These are phyloP conservation scores for Aciculosporium take DNA, from an alignment of 2,329 filamentous ascomycete genomes.

Conservation along the genomic window DNA sequence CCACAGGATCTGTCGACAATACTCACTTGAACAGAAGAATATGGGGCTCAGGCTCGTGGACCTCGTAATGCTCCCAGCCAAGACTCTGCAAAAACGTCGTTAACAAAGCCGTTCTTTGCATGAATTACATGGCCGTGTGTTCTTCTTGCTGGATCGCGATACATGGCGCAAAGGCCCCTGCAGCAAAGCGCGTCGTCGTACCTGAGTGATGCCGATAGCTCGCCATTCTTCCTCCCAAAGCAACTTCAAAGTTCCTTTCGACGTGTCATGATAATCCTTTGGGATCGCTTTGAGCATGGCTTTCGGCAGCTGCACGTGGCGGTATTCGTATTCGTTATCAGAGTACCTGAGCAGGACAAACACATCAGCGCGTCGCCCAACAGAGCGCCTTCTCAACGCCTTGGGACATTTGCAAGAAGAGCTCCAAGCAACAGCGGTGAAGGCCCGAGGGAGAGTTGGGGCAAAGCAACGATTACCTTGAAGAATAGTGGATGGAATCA, in stretches of 20 bases:
- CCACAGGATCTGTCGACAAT: background rate
- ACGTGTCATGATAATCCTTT: conserved; percentile 79
- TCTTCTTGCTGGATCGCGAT: background rate
- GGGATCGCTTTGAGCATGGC: conserved; percentile 96
- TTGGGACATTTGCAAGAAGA: background rate
- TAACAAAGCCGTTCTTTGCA: background rate
- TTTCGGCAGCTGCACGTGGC: conserved; percentile 94
- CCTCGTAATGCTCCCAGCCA: conserved; percentile 98
- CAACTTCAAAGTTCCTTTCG: conserved; percentile 85
- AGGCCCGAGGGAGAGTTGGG: background rate
- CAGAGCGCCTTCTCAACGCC: background rate
- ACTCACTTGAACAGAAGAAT: conserved; percentile 92
- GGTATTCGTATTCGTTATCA: conserved; percentile 87
- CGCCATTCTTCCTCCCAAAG: conserved; percentile 99
- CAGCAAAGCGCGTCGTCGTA: conserved; percentile 25
- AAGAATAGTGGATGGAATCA: conserved; percentile 89
- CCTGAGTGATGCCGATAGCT: conserved; percentile 91
- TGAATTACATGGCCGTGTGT: background rate
- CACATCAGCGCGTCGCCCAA: conserved; percentile 4
- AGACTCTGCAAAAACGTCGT: conserved; percentile 51
- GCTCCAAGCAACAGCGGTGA: background rate
- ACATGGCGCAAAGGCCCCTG: background rate
- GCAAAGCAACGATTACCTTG: conserved; percentile 44
- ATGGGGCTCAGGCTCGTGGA: conserved; percentile 96
- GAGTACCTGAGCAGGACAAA: conserved; percentile 52